Percentiles rank a stretch among this genome's conserved stretches.
Evolutionary conservation across 2,329 filamentous ascomycete genomes (phyloP).

Genomic region (Byssothecium circinans): DNA sequence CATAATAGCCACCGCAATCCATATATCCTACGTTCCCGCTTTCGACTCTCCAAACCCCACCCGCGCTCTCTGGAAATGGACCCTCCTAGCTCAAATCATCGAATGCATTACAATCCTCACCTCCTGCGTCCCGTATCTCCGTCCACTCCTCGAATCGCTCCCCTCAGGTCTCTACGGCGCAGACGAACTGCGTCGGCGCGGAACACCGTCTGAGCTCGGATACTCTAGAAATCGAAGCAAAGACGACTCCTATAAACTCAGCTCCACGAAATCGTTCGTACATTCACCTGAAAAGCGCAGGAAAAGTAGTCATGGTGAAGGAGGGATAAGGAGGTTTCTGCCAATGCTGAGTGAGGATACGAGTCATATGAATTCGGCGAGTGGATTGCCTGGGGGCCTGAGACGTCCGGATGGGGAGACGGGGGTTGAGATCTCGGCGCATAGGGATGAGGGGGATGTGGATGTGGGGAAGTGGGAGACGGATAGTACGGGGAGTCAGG

Average conservation of each 20-base stretch:
- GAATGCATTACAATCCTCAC: constrained; percentile 41
- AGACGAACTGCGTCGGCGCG: constrained; percentile 36
- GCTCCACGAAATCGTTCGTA: constrained; percentile 18
- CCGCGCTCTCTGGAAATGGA: constrained; percentile 39
- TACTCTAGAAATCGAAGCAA: constrained; percentile 29
- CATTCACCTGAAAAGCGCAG: constrained; percentile 13
- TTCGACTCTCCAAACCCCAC: constrained; percentile 33
- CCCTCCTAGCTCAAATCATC: constrained; percentile 35
- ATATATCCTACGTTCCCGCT: constrained; percentile 31
- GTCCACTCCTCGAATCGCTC: constrained; percentile 37
- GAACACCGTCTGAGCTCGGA: constrained; percentile 30
- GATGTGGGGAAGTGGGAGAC: constrained; percentile 36
- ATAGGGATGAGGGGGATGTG: constrained; percentile 2
- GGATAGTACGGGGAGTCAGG: constrained; percentile 35
- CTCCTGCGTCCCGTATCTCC: constrained; percentile 40
- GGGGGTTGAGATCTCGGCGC: constrained; percentile 35
- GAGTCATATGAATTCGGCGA: constrained; percentile 37
- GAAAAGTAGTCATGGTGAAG: constrained; percentile 23
- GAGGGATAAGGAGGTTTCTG: constrained; percentile 30
- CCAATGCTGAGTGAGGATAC: constrained; percentile 35
- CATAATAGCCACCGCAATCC: constrained; percentile 36
- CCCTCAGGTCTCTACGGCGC: constrained; percentile 38
- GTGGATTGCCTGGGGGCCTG: constrained; percentile 37
- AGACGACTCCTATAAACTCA: constrained; percentile 34
- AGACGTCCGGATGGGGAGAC: constrained; percentile 32